Evolutionary conservation across 768 basidiomycete species (phyloP), one percentile per base, ranked within the genome.

Genomic region (Boletus pseudopeckii): DNA sequence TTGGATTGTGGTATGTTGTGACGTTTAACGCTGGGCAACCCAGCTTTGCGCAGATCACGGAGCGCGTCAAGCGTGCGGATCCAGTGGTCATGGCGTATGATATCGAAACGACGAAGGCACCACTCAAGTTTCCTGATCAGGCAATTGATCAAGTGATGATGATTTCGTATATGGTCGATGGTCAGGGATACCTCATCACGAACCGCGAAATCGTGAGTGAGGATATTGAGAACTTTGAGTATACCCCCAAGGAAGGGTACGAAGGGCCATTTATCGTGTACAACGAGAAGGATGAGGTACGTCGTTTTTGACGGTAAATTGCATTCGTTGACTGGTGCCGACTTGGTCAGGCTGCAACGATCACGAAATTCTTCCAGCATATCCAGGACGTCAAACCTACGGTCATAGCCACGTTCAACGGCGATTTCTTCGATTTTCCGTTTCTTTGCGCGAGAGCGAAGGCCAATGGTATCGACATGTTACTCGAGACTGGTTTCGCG

Each of bases 121-220:
- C 97, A n/a, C 83, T 98, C 63, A 98, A 98, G 72, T 98, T 98
- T 67, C 96, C 97, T 1, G 97, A 98, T 74, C 88, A 94, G 61
- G 82, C 84, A 7, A 86, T 92, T 24, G 97, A 98, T 75, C 95
- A 98, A 68, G 93, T 99, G 63, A 99, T 99, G 96, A 99, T 99
- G 97, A 98, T 99, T 58, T 99, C 97, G 41, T 99, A 98, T 73
- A 98, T 99, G 95, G 77, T 99, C 17, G 97, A 99, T 67, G 96
- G 94, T 0, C 92, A 95, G 70, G 97, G 97, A 0, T 99, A 90
- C 67, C 82, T 99, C 56, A 98, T 99, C 71, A 97, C 93, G 20
- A 98, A 98, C 64, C 81, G 97, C 40, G 97, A 99, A 60, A 98
- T 98, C 47, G 92, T 98, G 54, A 86, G 88, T 56, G 95, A 98